A percentile compares a stretch with the other conserved stretches of the same genome.
Evolutionary conservation across 495 filamentous ascomycete genomes (phyloP).

Genomic region (Aspergillus bridgeri): DNA sequence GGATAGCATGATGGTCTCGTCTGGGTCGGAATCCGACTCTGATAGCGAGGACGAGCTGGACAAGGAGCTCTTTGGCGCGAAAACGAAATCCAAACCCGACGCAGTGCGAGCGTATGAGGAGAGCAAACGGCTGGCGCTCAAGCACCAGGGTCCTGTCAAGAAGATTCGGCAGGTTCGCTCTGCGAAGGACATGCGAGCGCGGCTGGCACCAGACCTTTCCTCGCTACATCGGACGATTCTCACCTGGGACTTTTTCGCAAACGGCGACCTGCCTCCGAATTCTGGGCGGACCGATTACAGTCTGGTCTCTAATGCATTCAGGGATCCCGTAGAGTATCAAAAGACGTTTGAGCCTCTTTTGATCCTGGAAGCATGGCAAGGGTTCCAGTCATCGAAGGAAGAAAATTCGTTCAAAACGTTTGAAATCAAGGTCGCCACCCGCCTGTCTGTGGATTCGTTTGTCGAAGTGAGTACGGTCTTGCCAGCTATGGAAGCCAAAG

Average conservation of each 20-base stretch:
- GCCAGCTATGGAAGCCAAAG: conserved; percentile 62
- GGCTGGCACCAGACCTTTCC: conserved; percentile 84
- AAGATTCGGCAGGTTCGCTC: conserved; percentile 73
- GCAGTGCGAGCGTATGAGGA: conserved; percentile 53
- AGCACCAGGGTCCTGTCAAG: conserved; percentile 68
- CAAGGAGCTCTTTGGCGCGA: conserved; percentile 56
- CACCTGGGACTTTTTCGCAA: conserved; percentile 89
- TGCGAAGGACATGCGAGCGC: conserved; percentile 88
- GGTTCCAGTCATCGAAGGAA: conserved; percentile 84
- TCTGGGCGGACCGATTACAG: conserved; percentile 65
- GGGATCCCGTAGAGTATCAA: conserved; percentile 74
- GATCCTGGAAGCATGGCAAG: conserved; percentile 92
- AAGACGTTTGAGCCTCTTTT: conserved; percentile 86
- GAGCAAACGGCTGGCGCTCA: conserved; percentile 48
- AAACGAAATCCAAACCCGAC: conserved; percentile 39
- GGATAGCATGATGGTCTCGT: conserved; percentile 83
- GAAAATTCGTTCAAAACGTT: conserved; percentile 75
- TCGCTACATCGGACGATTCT: conserved; percentile 80
- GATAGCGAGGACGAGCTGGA: conserved; percentile 68
- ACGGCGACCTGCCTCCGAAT: conserved; percentile 75
- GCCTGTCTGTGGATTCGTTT: conserved; percentile 86
- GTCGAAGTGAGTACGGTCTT: conserved; percentile 85
- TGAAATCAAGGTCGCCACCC: conserved; percentile 78
- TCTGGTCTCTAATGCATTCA: conserved; percentile 71
- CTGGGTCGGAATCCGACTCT: conserved; percentile 67